Percentiles rank a stretch among this genome's conserved stretches.
phyloP scores from a whole-genome alignment of 1,139 yeast genomes.

The Zygoascus meyerae region DNA sequence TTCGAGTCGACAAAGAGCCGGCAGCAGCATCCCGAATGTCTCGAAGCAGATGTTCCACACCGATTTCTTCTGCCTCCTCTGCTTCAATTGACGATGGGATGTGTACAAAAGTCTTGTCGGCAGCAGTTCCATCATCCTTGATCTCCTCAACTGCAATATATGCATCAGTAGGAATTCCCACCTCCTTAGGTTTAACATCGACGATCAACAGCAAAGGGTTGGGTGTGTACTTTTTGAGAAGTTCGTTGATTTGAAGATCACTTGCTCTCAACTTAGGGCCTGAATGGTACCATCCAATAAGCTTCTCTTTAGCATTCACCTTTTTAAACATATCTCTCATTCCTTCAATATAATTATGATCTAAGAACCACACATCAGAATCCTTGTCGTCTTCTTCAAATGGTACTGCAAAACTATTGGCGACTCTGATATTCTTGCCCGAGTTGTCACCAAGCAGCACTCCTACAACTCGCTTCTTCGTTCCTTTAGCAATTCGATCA shows the following conservation, averaged over 20 bases:
- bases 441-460: slow-evolving; percentile 78
- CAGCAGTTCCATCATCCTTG: slow-evolving; percentile 92
- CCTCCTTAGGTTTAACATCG: slow-evolving; percentile 75
- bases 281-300: slow-evolving; percentile 98
- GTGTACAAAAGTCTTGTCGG: slow-evolving; percentile 89
- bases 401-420: slow-evolving; percentile 59
- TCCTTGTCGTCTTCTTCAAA: slow-evolving; percentile 95
- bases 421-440: slow-evolving; percentile 40
- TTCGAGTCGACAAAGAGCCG: slow-evolving; percentile 78
- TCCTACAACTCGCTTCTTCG: slow-evolving; percentile 84
- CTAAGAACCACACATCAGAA: slow-evolving; percentile 94
- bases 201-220: slow-evolving; percentile 86
- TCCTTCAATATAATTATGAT: slow-evolving; percentile 90
- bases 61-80: slow-evolving; percentile 98
- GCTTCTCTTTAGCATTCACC: slow-evolving; percentile 91
- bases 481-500: slow-evolving; percentile 68
- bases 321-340: slow-evolving; percentile 98
- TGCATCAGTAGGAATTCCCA: slow-evolving; percentile 94
- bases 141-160: slow-evolving; percentile 92
- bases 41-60: slow-evolving; percentile 91
- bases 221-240: slow-evolving; percentile 75
- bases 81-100: slow-evolving; percentile 92
- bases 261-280: slow-evolving; percentile 89
- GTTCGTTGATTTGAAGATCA: slow-evolving; percentile 85
- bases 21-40: slow-evolving; percentile 97